Conservation (phyloP, 2,329 filamentous ascomycete genomes). For the Epichloe elymi region DNA sequence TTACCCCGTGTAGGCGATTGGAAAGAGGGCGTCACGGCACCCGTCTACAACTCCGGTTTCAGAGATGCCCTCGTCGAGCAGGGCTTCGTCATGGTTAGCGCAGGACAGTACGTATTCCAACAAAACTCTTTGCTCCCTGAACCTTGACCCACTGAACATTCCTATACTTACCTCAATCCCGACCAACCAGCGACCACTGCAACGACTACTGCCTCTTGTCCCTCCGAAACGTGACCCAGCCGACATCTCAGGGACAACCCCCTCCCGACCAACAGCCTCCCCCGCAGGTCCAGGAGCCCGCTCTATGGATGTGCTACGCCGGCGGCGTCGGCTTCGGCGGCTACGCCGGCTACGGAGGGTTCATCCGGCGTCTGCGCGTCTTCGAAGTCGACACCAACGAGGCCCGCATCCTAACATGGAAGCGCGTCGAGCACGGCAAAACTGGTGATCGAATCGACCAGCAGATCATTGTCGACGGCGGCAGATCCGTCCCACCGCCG, state of each 20-base stretch:
- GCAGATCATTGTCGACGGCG: constrained; percentile 53
- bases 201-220: constrained; percentile 90
- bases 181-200: constrained; percentile 59
- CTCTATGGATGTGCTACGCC: constrained; percentile 96
- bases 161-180: neutral
- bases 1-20: constrained; percentile 54
- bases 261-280: constrained; percentile 3
- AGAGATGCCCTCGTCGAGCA: constrained; percentile 77
- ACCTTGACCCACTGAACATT: neutral
- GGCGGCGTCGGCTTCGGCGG: constrained; percentile 87
- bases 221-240: constrained; percentile 17
- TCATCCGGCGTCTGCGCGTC: constrained; percentile 68
- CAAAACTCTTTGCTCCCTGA: too few species aligned
- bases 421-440: constrained; percentile 62
- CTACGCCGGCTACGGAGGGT: constrained; percentile 83
- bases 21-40: constrained; percentile 77
- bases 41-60: constrained; percentile 84
- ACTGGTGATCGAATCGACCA: constrained; percentile 42
- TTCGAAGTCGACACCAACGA: constrained; percentile 92
- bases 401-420: constrained; percentile 82
- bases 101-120: constrained; percentile 61
- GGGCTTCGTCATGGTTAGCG: constrained; percentile 75
- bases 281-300: constrained; percentile 31
- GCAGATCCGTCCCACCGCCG: constrained; percentile 27
- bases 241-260: neutral